Evolutionary conservation across 345 rosid genomes (phyloP).

Genomic region (Ceriops decandra): DNA sequence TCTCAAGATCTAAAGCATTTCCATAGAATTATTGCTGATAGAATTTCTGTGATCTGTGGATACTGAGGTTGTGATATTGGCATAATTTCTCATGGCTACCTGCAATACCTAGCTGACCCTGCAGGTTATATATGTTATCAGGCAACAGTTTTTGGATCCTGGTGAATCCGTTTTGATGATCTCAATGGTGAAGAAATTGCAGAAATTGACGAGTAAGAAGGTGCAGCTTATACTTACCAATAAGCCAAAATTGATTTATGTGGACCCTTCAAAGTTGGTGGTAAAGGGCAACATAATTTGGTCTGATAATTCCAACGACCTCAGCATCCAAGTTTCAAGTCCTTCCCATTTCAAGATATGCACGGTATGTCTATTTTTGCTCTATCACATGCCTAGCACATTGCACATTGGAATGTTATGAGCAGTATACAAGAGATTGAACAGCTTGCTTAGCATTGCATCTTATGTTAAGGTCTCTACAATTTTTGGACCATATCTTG

Average conservation of each 20-base stretch:
- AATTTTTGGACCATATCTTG: too few species aligned
- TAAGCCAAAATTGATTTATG: conserved; percentile 85
- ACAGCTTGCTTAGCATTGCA: conserved; percentile 2
- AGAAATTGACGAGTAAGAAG: conserved; percentile 86
- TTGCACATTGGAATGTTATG: not conserved
- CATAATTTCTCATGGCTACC: not conserved
- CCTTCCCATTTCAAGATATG: conserved; percentile 84
- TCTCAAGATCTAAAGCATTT: not conserved
- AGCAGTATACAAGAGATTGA: too few species aligned
- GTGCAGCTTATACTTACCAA: conserved; percentile 96
- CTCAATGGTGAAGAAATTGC: conserved; percentile 88
- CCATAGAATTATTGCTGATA: not conserved
- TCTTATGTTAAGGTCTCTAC: not conserved
- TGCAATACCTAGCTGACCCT: not conserved
- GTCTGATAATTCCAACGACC: conserved; percentile 88
- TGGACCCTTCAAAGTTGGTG: conserved; percentile 77
- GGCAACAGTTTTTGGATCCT: conserved; percentile 96
- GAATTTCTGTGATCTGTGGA: not conserved
- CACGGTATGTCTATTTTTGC: conserved; percentile 49
- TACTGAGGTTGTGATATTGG: not conserved
- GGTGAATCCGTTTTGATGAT: conserved; percentile 96
- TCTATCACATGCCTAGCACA: not conserved
- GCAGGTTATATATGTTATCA: conserved; percentile 24
- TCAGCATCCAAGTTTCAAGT: conserved; percentile 71
- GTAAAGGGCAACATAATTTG: conserved; percentile 80